These are phyloP conservation scores for Mortierella polycephala DNA, from an alignment of 371 early-diverging fungal species.

Conservation along the genomic window DNA sequence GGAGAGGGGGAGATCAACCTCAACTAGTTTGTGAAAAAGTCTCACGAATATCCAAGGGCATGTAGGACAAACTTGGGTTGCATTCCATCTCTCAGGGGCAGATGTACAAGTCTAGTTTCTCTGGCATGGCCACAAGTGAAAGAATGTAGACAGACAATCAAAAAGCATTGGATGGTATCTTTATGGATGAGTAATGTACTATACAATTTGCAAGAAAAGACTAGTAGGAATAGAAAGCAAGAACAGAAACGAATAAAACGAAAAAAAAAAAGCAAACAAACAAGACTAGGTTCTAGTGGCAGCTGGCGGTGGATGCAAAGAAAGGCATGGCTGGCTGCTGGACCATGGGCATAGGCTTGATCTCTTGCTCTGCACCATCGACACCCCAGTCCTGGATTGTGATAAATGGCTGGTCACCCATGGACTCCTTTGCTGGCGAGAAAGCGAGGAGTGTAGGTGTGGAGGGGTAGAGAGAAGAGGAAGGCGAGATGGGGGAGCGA, in stretches of 20 bases:
- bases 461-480: conserved; percentile 19
- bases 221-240: not conserved
- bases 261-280: not conserved
- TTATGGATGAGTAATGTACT: too few relatives aligned
- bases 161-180: too few relatives aligned
- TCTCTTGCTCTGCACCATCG: not conserved
- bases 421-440: conserved; percentile 48
- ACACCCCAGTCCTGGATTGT: conserved; percentile 73
- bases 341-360: not conserved
- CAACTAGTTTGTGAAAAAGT: too few relatives aligned
- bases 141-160: too few relatives aligned
- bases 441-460: conserved; percentile 48
- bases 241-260: not conserved
- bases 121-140: too few relatives aligned
- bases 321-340: not conserved
- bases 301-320: conserved; percentile 1
- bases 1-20: too few relatives aligned
- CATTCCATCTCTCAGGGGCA: too few relatives aligned
- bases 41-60: too few relatives aligned
- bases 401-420: conserved; percentile 63
- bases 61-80: too few relatives aligned
- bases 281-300: not conserved
- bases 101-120: too few relatives aligned
- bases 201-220: too few relatives aligned
- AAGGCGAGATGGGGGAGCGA: conserved; percentile 22